A percentile compares a stretch with the other conserved stretches of the same genome.
phyloP scores from a whole-genome alignment of 768 basidiomycete genomes.

The Obba rivulosa region DNA sequence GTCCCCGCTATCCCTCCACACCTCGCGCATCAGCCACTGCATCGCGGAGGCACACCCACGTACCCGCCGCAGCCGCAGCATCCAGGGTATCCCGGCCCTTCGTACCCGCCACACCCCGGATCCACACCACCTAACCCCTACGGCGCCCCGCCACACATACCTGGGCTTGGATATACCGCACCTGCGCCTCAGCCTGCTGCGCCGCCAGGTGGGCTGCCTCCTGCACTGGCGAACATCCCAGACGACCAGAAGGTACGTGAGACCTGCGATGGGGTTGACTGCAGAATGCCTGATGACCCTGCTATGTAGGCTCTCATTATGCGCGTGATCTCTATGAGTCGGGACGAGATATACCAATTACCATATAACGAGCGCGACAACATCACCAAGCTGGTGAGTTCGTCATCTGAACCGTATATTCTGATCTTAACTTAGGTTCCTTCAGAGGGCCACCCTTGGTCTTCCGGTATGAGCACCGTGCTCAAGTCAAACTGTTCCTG shows the following conservation, averaged over 20 bases:
- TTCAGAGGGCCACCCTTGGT: conserved; percentile 16
- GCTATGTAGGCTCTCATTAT: conserved; percentile 59
- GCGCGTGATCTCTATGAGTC: conserved; percentile 76
- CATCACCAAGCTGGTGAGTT: conserved; percentile 77
- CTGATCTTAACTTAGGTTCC: background rate
- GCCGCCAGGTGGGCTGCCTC: conserved; percentile 30
- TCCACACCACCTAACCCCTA: conserved; percentile 2
- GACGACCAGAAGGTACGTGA: conserved; percentile 60
- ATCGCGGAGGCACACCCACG: conserved; percentile 15
- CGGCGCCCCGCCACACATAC: conserved; percentile 9
- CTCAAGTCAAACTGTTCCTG: background rate
- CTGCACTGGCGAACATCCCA: conserved; percentile 53
- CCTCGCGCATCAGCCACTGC: conserved; percentile 4
- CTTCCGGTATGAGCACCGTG: conserved; percentile 7
- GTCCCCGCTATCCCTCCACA: conserved; percentile 24
- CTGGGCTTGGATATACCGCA: conserved; percentile 4
- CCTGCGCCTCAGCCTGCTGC: conserved; percentile 8
- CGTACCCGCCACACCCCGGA: conserved; percentile 6
- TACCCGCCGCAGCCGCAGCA: conserved; percentile 10
- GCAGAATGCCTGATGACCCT: background rate
- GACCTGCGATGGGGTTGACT: background rate
- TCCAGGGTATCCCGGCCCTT: conserved; percentile 3
- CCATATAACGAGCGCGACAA: conserved; percentile 70
- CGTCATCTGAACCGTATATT: background rate
- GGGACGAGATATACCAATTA: conserved; percentile 74